A percentile compares a stretch with the other conserved stretches of the same genome.
phyloP scores from a whole-genome alignment of 1,284 basidiomycete genomes.

The Kwoniella shivajii region DNA sequence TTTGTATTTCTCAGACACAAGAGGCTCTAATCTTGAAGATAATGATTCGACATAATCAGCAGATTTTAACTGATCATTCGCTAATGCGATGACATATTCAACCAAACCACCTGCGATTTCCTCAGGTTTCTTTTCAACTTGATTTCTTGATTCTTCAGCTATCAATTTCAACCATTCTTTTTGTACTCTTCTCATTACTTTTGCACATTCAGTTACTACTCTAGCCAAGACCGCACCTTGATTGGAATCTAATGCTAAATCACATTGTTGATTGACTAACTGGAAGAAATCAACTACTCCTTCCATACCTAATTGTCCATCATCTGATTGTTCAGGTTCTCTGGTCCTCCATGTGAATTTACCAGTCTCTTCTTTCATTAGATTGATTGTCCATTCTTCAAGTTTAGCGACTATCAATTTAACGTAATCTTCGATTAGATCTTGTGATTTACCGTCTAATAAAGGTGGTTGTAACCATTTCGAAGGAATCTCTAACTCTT shows the following conservation, averaged over 20 bases:
- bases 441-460: conserved; percentile 89
- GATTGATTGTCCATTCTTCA: conserved; percentile 93
- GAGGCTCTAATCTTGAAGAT: conserved; percentile 79
- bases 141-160: conserved; percentile 83
- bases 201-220: conserved; percentile 83
- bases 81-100: conserved; percentile 96
- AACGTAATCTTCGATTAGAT: conserved; percentile 93
- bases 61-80: conserved; percentile 96
- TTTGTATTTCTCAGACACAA: conserved; percentile 92
- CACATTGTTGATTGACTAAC: conserved; percentile 97
- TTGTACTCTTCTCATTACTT: conserved; percentile 89
- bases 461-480: conserved; percentile 85
- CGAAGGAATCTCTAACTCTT: conserved; percentile 79
- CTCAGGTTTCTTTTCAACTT: conserved; percentile 78
- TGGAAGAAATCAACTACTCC: conserved; percentile 95
- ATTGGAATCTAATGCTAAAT: conserved; percentile 91
- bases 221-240: conserved; percentile 91
- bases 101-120: conserved; percentile 85
- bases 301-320: conserved; percentile 88
- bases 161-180: conserved; percentile 83
- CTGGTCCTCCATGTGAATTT: conserved; percentile 81
- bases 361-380: conserved; percentile 86
- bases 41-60: conserved; percentile 92
- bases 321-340: conserved; percentile 84
- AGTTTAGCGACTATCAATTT: conserved; percentile 91